phyloP scores from a whole-genome alignment of 129 eudicot species.

The Oenanthe sinensis region DNA sequence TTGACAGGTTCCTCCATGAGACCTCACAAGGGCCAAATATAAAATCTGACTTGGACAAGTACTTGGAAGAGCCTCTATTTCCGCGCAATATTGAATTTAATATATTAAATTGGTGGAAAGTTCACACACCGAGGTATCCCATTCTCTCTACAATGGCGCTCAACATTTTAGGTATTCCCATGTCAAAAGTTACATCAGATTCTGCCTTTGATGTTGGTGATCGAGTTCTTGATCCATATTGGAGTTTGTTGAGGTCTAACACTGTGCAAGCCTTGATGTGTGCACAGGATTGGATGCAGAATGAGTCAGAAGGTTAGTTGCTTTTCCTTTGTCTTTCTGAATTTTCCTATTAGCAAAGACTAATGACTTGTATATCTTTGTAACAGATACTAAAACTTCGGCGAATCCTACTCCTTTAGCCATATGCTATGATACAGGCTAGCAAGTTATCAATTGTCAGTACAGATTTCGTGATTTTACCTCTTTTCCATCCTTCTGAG shows the following conservation, averaged over 20 bases:
- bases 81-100: conserved; percentile 74
- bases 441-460: conserved; percentile 15
- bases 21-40: conserved; percentile 62
- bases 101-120: conserved; percentile 89
- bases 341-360: background rate
- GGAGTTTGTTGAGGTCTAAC: conserved; percentile 64
- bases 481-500: background rate
- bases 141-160: conserved; percentile 87
- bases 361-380: conserved; percentile 11
- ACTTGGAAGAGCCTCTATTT: conserved; percentile 84
- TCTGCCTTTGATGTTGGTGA: conserved; percentile 50
- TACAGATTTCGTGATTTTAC: background rate
- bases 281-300: conserved; percentile 77
- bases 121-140: conserved; percentile 90
- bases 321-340: background rate
- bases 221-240: conserved; percentile 50
- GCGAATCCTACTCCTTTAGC: conserved; percentile 31
- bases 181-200: conserved; percentile 59
- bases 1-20: conserved; percentile 71
- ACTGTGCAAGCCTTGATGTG: conserved; percentile 81
- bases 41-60: conserved; percentile 79
- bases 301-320: conserved; percentile 53
- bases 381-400: conserved; percentile 40
- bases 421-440: conserved; percentile 41
- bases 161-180: conserved; percentile 73